A percentile compares a stretch with the other conserved stretches of the same genome.
Evolutionary conservation across 2,329 filamentous ascomycete genomes (phyloP).

Genomic region (Penicillium corylophilum): DNA sequence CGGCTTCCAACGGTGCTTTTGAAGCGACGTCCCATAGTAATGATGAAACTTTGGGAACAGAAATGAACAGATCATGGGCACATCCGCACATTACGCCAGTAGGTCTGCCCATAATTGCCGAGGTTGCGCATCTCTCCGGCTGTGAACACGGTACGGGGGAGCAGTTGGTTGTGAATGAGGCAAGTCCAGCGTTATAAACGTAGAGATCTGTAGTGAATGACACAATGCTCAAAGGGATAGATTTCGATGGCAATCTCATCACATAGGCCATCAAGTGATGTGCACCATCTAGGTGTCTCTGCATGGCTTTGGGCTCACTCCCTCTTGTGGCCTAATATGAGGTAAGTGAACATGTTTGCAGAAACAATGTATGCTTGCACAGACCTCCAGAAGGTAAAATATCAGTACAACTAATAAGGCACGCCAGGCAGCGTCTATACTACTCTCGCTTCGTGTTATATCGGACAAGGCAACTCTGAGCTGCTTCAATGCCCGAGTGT

Average conservation of each 20-base stretch:
- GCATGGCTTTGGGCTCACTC: slow-evolving; percentile 15
- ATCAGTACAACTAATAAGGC: slow-evolving; percentile 12
- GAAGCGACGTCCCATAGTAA: slow-evolving; percentile 5
- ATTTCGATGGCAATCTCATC: not conserved
- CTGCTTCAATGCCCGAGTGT: slow-evolving; percentile 13
- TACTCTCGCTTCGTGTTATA: not conserved
- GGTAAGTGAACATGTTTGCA: not conserved
- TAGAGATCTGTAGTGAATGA: slow-evolving; percentile 12
- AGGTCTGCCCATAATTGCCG: not conserved
- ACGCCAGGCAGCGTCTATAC: slow-evolving; percentile 8
- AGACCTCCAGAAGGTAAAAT: slow-evolving; percentile 16
- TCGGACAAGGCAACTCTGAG: slow-evolving; percentile 10
- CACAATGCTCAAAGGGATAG: slow-evolving; percentile 7
- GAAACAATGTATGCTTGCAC: not conserved
- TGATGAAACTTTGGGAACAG: slow-evolving; percentile 7
- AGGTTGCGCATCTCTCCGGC: not conserved
- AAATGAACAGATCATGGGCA: slow-evolving; percentile 12
- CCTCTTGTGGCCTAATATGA: slow-evolving; percentile 11
- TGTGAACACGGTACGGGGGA: not conserved
- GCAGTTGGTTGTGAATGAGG: slow-evolving; percentile 12
- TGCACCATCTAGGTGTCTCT: slow-evolving; percentile 14
- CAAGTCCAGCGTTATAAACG: slow-evolving; percentile 16
- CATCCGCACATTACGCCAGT: slow-evolving; percentile 16
- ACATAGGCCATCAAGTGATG: slow-evolving; percentile 16
- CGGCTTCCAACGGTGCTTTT: not conserved